These are phyloP conservation scores for Aspergillus viridinutans DNA, from an alignment of 2,329 filamentous ascomycete genomes.

Conservation along the genomic window DNA sequence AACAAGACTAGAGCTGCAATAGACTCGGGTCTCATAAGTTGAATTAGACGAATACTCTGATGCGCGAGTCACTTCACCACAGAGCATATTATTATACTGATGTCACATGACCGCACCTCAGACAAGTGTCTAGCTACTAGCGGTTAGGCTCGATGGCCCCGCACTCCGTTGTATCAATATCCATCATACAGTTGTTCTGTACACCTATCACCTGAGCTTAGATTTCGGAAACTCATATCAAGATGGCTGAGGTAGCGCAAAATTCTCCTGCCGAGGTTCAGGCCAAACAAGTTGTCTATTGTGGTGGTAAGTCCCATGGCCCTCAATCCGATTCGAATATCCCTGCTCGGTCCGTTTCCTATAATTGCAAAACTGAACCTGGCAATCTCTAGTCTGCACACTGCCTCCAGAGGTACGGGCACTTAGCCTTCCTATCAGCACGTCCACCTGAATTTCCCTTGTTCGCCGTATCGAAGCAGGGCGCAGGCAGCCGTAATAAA, in stretches of 20 bases:
- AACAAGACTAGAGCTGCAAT: too few species aligned
- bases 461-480: background rate
- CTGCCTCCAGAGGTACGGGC: slow-evolving; percentile 62
- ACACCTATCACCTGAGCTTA: background rate
- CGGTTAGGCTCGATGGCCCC: background rate
- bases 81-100: background rate
- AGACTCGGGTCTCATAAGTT: background rate
- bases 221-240: background rate
- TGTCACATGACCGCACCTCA: background rate
- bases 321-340: background rate
- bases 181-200: background rate
- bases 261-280: slow-evolving; percentile 37
- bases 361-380: background rate
- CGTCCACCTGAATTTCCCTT: slow-evolving; percentile 6
- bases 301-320: slow-evolving; percentile 49
- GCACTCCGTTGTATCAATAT: background rate
- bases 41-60: background rate
- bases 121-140: background rate
- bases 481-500: background rate
- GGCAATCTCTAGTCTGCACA: slow-evolving; percentile 51
- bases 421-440: slow-evolving; percentile 22
- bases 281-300: slow-evolving; percentile 58
- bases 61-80: background rate
- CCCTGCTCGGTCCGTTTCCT: background rate
- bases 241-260: slow-evolving; percentile 35